Evolutionary conservation across 805 yeast genomes (phyloP), one percentile per base, ranked within the genome.

Genomic region (Starmera amethionina): DNA sequence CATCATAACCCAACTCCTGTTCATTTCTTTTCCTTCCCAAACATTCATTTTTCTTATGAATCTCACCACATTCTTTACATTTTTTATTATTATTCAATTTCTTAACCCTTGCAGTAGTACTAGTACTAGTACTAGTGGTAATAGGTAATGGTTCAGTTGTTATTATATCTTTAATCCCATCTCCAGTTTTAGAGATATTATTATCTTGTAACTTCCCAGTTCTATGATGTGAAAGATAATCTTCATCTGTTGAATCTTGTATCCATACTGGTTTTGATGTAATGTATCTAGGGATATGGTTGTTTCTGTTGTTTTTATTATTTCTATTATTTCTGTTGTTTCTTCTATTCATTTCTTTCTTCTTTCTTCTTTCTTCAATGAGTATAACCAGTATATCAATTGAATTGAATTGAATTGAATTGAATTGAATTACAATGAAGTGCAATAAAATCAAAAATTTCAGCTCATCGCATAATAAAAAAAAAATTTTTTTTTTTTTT

Each of bases 1-100:
- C 72, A 50, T 83, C 94, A 70, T 78, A 85, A 36, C 70, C 72
- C 25, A 53, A 22, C 27, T 53, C 48, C 50, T 55, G 38, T 32
- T 58, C 49, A 31, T 46, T 40, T 67, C 67, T 30, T 68, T 54
- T 16, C 38, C 70, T 64, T 46, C 78, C 84, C 36, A 79, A 48
- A 54, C 86, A 79, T 42, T 79, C 84, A 36, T 56, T 60, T 30
- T 64, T 61, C 28, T 54, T 49, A 55, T 79, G 86, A 14, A 63
- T 65, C 30, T 58, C 67, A 1, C 84, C 83, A 54, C 85, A 79
- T 47, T 77, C 77, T n/a, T 60, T 63, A 51, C 85, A 79, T 3
- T 22, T 22, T 8, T 22, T 22, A 22, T 6, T 22, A 22, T 22
- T 22, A 22, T 22, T 22, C 27, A 22, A 5, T 22, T 22, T 22